Conservation (phyloP, 257 asterid genomes). For the Scutellaria barbata region DNA sequence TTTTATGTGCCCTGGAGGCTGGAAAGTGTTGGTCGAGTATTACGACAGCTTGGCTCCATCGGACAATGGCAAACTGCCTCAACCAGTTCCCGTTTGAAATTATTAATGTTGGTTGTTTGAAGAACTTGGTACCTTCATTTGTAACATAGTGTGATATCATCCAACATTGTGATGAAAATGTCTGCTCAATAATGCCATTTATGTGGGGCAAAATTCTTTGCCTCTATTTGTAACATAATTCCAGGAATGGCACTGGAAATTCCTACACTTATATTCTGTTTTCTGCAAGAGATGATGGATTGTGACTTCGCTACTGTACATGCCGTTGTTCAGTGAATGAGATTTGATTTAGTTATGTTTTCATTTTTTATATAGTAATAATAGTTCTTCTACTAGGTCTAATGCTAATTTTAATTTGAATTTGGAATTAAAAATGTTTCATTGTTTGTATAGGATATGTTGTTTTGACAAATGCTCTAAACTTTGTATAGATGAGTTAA, state of each 20-base stretch:
- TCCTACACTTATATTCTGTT: constrained; percentile 27
- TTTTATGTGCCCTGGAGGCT: constrained; percentile 97
- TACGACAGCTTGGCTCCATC: constrained; percentile 68
- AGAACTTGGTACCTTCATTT: constrained; percentile 20
- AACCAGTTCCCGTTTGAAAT: constrained; percentile 58
- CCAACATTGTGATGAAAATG: not conserved
- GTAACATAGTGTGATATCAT: constrained; percentile 35
- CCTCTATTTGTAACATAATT: constrained; percentile 41
- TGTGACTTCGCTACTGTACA: not conserved
- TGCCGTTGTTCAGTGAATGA: no score
- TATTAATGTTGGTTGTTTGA: constrained; percentile 11
- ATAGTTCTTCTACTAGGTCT: no score
- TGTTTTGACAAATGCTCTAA: no score
- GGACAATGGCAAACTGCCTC: constrained; percentile 59
- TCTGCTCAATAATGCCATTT: no score
- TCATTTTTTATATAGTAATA: no score
- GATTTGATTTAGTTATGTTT: no score
- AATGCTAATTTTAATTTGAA: no score
- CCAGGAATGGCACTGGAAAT: not conserved
- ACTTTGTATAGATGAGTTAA: no score
- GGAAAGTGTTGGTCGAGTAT: constrained; percentile 91
- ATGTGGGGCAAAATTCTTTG: constrained; percentile 38
- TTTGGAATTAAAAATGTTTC: no score
- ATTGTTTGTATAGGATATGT: no score
- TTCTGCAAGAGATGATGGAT: not conserved